Base-by-base conservation (phyloP, 2,329 filamentous ascomycete species). In the Epichloe hybrida region DNA sequence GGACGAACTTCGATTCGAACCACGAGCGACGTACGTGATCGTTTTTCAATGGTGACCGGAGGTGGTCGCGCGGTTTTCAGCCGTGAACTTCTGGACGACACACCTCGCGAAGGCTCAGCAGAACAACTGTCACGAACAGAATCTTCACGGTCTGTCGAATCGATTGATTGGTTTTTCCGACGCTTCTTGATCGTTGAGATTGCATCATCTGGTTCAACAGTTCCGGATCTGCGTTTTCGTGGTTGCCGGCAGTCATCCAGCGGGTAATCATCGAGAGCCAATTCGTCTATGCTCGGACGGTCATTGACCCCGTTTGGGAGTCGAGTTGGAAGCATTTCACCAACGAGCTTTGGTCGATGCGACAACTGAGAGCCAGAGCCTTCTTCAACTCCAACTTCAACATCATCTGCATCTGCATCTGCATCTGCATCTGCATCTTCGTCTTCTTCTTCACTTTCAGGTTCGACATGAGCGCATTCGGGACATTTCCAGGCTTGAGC, bases 191-290 rank as follows among this genome's bases (percentile, higher is more conserved):
- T 62, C 1, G 72, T 69, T 52, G 72, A 67, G 15, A 70, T 66
- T 15, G 71, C 70, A 57, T 84, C 75, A 55, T 87, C 72, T 55
- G 69, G 72, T 46, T 84, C 81, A 12, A 77, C 72, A 3, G 86
- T 84, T 1, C 87, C 88, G 17, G 87, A 83, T 66, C 91, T 95
- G 50, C 90, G 81, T 68, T 95, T 95, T 53, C 90, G 79, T 53
- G 95, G 70, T 35, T 86, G 79, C 49, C 88, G 83, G 8, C 87
- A 83, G 44, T 84, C 86, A 65, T 91, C 85, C 70, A 84, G 74
- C 7, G 83, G 76, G 59, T 88, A 84, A 54, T 85, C 84, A 49
- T 85, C 79, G 50, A 86, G 72, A 38, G 86, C 81, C 11, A 86
- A 70, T 51, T 82, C 81, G 57, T 85, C 85, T 65, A 89, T 89